phyloP scores from a whole-genome alignment of 2,329 filamentous ascomycete genomes.

The Alternaria arbusti region DNA sequence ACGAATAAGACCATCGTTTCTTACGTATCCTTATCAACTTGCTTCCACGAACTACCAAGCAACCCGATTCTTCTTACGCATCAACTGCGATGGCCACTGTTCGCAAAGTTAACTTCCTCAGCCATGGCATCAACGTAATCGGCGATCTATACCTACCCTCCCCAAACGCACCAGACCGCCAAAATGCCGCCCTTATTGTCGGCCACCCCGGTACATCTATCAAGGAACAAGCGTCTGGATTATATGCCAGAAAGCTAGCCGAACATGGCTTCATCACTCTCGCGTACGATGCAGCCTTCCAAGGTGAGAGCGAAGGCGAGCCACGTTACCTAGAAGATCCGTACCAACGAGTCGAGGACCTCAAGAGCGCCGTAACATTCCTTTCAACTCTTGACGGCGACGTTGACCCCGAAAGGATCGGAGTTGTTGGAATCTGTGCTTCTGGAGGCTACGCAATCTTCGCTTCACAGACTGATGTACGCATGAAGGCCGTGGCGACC shows the following conservation, averaged over 20 bases:
- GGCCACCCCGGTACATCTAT: conserved; percentile 41
- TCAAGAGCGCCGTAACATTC: conserved; percentile 46
- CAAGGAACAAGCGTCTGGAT: conserved; percentile 50
- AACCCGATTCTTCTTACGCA: neutral
- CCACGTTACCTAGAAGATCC: conserved; percentile 51
- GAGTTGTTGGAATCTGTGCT: conserved; percentile 50
- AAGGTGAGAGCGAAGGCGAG: conserved; percentile 47
- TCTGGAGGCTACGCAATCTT: conserved; percentile 46
- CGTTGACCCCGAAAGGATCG: conserved; percentile 47
- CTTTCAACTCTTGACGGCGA: conserved; percentile 27
- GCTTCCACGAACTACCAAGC: neutral
- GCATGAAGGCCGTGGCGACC: conserved; percentile 50
- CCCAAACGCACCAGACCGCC: neutral
- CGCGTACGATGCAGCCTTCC: conserved; percentile 49
- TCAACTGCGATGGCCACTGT: neutral
- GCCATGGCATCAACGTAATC: neutral
- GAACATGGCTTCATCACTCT: conserved; percentile 44
- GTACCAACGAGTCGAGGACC: conserved; percentile 46
- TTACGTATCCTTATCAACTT: neutral
- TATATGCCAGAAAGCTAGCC: conserved; percentile 42
- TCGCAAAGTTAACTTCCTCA: neutral
- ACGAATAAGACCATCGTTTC: neutral
- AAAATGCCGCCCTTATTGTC: neutral
- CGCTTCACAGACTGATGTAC: conserved; percentile 46
- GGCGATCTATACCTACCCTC: neutral